Percentiles rank a stretch among this genome's conserved stretches.
Conservation (phyloP, 148 eudicot species). For the Rhododendron griersonianum region DNA sequence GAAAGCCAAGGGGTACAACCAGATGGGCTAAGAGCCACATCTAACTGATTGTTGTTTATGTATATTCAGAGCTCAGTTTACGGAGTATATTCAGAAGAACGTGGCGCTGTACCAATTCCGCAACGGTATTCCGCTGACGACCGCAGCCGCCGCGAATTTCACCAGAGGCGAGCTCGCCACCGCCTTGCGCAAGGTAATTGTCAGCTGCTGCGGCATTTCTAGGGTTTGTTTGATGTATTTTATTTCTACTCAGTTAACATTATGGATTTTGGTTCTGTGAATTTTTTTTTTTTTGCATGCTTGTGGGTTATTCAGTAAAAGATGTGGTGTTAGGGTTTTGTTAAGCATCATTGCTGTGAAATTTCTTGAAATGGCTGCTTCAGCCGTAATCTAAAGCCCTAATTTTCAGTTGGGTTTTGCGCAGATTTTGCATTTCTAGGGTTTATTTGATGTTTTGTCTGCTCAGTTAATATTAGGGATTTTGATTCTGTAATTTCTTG, state of each 20-base stretch:
- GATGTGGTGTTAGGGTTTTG: not conserved
- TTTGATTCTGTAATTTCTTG: not conserved
- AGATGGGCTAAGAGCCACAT: not conserved
- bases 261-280: not conserved
- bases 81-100: slow-evolving; percentile 79
- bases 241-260: not conserved
- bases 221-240: not conserved
- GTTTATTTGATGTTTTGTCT: not conserved
- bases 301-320: not conserved
- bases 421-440: not conserved
- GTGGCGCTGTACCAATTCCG: slow-evolving; percentile 70
- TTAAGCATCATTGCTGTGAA: not conserved
- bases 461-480: not conserved
- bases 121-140: slow-evolving; percentile 81
- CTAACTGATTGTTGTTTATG: not conserved
- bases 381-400: not conserved
- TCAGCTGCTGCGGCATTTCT: not conserved
- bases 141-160: slow-evolving; percentile 84
- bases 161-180: slow-evolving; percentile 87
- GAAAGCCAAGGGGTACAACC: no score
- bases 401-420: not conserved
- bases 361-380: not conserved
- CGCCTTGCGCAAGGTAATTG: slow-evolving; percentile 70
- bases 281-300: not conserved
- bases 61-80: slow-evolving; percentile 67